Percentiles rank a stretch among this genome's conserved stretches.
Conservation (phyloP, 2,329 filamentous ascomycete species). For the Alternaria consortialis region DNA sequence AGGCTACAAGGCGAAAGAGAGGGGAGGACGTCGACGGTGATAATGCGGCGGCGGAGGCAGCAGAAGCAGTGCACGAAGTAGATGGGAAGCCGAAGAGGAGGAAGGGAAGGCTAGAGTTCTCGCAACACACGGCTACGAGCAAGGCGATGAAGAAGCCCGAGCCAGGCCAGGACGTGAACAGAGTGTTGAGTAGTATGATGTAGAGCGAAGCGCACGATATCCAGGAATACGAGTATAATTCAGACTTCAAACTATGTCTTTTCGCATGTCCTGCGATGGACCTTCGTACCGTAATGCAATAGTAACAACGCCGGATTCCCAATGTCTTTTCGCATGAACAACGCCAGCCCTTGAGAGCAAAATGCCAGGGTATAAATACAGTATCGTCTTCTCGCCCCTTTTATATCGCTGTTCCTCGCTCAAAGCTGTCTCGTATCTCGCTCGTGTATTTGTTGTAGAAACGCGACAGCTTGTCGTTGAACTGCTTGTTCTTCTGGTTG, state of each 20-base stretch:
- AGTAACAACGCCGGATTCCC: constrained; percentile 1
- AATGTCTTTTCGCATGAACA: constrained; percentile 1
- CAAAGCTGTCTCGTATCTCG: constrained; percentile 96
- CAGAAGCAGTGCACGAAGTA: constrained; percentile 42
- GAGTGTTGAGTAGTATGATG: constrained; percentile 51
- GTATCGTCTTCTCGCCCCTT: not conserved
- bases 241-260: not conserved
- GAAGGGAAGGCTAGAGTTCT: constrained; percentile 64
- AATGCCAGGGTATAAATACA: constrained; percentile 38
- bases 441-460: constrained; percentile 99
- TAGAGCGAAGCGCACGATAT: constrained; percentile 25
- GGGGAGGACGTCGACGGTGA: constrained; percentile 36
- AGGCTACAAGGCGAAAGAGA: constrained; percentile 65
- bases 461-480: constrained; percentile 93
- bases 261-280: accelerated
- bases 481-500: constrained; percentile 99
- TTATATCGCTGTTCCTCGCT: constrained; percentile 93
- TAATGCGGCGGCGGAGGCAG: constrained; percentile 23
- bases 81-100: constrained; percentile 37
- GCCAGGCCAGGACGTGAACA: constrained; percentile 41
- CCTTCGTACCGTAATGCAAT: not conserved
- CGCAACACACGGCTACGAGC: constrained; percentile 67
- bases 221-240: constrained; percentile 10
- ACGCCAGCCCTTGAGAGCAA: constrained; percentile 14
- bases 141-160: constrained; percentile 47